Base-by-base conservation (phyloP, 805 yeast genomes). In the Metschnikowia gelsemii region DNA sequence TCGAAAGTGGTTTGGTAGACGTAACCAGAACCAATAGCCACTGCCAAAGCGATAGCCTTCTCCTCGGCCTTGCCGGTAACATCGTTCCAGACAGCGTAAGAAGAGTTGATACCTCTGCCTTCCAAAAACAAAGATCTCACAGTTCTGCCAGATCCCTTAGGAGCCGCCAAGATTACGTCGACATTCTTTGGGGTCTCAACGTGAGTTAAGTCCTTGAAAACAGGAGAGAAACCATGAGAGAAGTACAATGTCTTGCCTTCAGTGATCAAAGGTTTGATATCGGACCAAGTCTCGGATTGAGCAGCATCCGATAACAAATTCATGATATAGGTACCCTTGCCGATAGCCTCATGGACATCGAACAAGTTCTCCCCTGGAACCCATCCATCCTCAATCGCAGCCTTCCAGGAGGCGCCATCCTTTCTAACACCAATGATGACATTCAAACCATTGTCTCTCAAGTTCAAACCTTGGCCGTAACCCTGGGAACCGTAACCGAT, bases 401-500 rank as follows among this genome's bases (percentile, higher is more conserved):
- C 96, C 78, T 91, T 91, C 99, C 99, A 93, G 45, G 98, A 93
- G 56, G 96, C 93, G 79, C 99, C 99, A 67, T 87, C 73, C 80
- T 93, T 88, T 75, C 99, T 83, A 62, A 93, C 99, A 82, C 99
- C 99, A 58, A 93, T 78, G 68, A 93, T 87, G 59, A 91, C 99
- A 71, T 91, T 91, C 65, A 93, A 73, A 73, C 99, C 99, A 64
- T 93, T 91, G 80, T 93, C 99, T 78, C 99, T 87, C 78, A 95
- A 77, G 89, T 93, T 93, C 61, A 93, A 82, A 75, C 97, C 98
- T 79, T 93, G 99, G 69, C 99, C 99, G 80, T 93, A 91, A 80
- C 99, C 99, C 78, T 93, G 99, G 56, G 99, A 91, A 68, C 99
- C 99, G 83, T 93, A 93, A 74, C 99, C 99, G 59, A 93, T 90